Base-by-base conservation (phyloP, 768 basidiomycete genomes). In the Trametes sanguinea region DNA sequence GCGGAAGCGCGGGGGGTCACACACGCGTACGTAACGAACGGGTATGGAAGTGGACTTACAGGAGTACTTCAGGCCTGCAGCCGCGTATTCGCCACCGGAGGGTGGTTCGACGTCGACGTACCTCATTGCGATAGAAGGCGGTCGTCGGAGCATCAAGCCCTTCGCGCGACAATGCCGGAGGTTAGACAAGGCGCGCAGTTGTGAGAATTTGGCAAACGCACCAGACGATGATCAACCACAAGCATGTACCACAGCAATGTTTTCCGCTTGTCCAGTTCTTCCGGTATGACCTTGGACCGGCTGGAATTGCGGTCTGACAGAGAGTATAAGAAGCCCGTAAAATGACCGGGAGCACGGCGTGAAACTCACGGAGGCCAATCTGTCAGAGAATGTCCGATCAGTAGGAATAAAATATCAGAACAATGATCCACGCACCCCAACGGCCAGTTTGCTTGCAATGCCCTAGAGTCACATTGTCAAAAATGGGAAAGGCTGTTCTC, bases 231-330 rank as follows among this genome's bases (percentile, higher is more conserved):
- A 67, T 90, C 89, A 72, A 89, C 75, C 70, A 86, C 85, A 55
- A 89, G 78, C 65, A 90, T 76, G 72, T 89, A 87, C 89, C 89
- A 90, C 70, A 89, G 87, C 47, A 90, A 80, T 52, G 84, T 82
- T 48, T 85, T 78, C 50, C 87, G 85, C 65, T 83, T 84, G 68
- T 90, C 87, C 44, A 86, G 79, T 69, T 89, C 88, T 71, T 90
- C 88, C 47, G 88, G 88, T 37, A 89, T 85, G 47, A 84, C 77
- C 69, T 87, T 87, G 63, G 82, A 73, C 68, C 85, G 79, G 51
- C 85, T 82, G 43, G 81, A 80, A 71, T 89, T 86, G 57, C 88
- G 85, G 76, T 90, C 89, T 90, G 70, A 37, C 35, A 65, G 54
- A 51, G 61, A 60, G 29, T 46, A 50, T 58, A 58, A 55, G 57